Evolutionary conservation across 225 moss, liverwort and hornwort species (phyloP), one percentile per base, ranked within the genome.

Genomic region (Climacium dendroides): DNA sequence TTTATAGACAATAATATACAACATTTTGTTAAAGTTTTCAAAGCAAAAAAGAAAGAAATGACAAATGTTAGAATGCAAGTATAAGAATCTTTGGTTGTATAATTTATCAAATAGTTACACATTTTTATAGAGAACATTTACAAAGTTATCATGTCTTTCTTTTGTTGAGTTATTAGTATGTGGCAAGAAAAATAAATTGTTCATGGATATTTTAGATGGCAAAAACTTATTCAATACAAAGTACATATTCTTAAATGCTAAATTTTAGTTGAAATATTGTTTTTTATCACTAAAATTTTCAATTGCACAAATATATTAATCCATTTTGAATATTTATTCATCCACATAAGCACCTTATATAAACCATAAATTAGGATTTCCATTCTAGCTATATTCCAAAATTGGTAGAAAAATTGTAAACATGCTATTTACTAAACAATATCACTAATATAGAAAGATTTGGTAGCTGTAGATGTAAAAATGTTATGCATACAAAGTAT

Each of bases 371-470:
- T n/a, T n/a, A n/a, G n/a, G 1, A 25, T 69, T 39, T 7, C 4
- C 39, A 23, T 4, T 39, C 18, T 67, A 13, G 4, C 4, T 69
- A 14, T 69, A 24, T 39, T 69, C 14, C 3, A 25, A 39, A 69
- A 14, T 69, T 39, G 14, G 23, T 25, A 39, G 4, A 39, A 39
- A 24, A 12, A n/a, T 13, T 0, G 0, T 2, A 0, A 39, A 39
- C 0, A 69, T 25, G 39, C 24, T 70, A 41, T 15, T 3, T 41
- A 24, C 1, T 39, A 4, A 7, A 39, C 7, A 39, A 70, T 41
- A 3, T 41, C 5, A 71, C 16, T 71, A 26, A 6, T 45, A 45
- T 45, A 45, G 45, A 45, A 70, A 41, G 26, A 5, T 15, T 41
- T 15, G 25, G 41, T 5, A 70, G 15, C 5, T 41, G 0, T 26